phyloP scores from a whole-genome alignment of 2,329 filamentous ascomycete genomes.

The Colletotrichum melonis region DNA sequence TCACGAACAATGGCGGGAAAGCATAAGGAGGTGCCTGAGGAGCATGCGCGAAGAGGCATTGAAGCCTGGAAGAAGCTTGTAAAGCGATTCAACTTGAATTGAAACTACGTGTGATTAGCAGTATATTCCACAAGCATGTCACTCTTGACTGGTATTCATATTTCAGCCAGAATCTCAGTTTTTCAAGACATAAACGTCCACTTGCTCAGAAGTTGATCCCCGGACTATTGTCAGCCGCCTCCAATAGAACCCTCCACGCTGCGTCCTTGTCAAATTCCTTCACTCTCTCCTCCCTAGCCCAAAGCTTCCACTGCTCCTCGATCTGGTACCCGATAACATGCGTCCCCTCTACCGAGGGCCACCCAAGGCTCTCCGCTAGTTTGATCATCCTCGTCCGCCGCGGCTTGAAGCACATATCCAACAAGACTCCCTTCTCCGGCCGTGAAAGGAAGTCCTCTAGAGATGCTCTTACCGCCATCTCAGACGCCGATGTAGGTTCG shows the following conservation, averaged over 20 bases:
- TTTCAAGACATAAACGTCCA: not conserved
- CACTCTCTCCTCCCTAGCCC: conserved; percentile 45
- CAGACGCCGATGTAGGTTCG: conserved; percentile 43
- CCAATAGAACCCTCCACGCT: conserved; percentile 46
- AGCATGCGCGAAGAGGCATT: conserved; percentile 63
- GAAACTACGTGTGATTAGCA: not conserved
- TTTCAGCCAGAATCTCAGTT: no score
- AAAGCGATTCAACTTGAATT: not conserved
- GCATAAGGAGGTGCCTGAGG: conserved; percentile 55
- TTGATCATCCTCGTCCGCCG: conserved; percentile 49
- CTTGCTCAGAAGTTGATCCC: conserved; percentile 45
- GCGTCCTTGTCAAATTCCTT: conserved; percentile 41
- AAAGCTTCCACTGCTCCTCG: conserved; percentile 51
- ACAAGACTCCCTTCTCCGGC: conserved; percentile 45
- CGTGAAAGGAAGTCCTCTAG: conserved; percentile 43
- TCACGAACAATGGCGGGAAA: conserved; percentile 60
- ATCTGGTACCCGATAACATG: conserved; percentile 55
- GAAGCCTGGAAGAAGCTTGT: conserved; percentile 58
- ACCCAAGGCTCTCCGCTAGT: conserved; percentile 45
- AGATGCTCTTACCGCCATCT: conserved; percentile 41
- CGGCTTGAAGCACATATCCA: conserved; percentile 57
- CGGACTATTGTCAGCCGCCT: conserved; percentile 44
- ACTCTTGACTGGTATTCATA: rapidly evolving
- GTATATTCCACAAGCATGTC: not conserved
- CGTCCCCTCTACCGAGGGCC: conserved; percentile 52